Evolutionary conservation across 208 protist genomes (phyloP).

Genomic region (Vickermania spadyakhi): DNA sequence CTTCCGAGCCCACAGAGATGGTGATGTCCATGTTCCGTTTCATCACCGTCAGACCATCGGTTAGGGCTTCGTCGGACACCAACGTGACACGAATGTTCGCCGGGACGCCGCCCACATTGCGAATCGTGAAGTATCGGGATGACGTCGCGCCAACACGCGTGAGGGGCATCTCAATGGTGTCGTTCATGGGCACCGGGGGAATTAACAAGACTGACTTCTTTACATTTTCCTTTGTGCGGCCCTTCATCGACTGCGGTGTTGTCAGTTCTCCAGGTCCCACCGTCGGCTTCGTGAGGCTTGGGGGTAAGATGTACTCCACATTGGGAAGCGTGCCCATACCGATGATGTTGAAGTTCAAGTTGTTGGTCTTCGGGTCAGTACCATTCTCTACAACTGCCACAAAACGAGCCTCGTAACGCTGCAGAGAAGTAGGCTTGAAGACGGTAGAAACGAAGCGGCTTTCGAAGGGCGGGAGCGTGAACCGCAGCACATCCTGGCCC

Average conservation of each 20-base stretch:
- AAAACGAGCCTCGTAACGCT: constrained; percentile 78
- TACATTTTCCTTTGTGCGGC: background rate
- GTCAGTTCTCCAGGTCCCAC: background rate
- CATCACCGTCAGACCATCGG: constrained; percentile 12
- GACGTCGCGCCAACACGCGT: constrained; percentile 58
- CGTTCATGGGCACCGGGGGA: background rate
- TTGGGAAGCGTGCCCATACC: constrained; percentile 92
- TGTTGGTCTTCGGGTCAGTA: constrained; percentile 44
- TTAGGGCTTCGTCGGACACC: constrained; percentile 14
- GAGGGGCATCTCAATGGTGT: constrained; percentile 74
- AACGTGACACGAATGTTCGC: constrained; percentile 73
- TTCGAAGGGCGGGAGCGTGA: constrained; percentile 92
- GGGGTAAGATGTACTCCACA: constrained; percentile 60
- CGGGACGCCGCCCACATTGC: constrained; percentile 81
- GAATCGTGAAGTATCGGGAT: constrained; percentile 35
- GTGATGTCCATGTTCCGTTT: constrained; percentile 48
- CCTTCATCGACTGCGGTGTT: constrained; percentile 2
- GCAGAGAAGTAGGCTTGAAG: constrained; percentile 82
- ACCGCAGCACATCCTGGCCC: constrained; percentile 3
- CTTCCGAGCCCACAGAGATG: constrained; percentile 36
- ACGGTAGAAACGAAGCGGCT: constrained; percentile 91
- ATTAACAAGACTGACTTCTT: background rate
- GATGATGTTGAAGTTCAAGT: constrained; percentile 82
- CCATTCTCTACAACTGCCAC: constrained; percentile 86
- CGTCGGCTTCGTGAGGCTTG: constrained; percentile 16